Evolutionary conservation across 163 green algal genomes (phyloP).

Genomic region (Scenedesmus sp.): DNA sequence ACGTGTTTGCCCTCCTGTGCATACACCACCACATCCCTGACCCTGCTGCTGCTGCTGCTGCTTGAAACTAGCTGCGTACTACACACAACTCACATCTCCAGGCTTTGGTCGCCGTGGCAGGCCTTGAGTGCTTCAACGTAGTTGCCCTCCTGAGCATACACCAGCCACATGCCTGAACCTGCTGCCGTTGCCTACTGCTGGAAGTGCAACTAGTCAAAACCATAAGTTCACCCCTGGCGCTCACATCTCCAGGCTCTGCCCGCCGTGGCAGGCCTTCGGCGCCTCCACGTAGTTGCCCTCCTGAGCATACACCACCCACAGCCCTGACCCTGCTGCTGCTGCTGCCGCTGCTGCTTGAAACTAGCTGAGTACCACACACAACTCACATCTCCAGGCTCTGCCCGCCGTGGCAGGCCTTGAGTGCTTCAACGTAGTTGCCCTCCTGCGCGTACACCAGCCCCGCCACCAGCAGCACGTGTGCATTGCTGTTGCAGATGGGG

Average conservation of each 20-base stretch:
- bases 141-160: constrained; percentile 66
- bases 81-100: constrained; percentile 86
- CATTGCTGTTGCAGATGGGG: constrained; percentile 78
- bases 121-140: constrained; percentile 61
- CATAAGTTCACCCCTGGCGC: too few species aligned
- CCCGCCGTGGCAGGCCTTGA: constrained; percentile 86
- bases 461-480: constrained; percentile 87
- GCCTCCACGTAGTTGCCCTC: background rate
- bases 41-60: background rate
- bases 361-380: background rate
- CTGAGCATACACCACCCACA: background rate
- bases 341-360: background rate
- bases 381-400: constrained; percentile 89
- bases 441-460: constrained; percentile 86
- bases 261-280: too few species aligned
- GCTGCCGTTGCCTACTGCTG: too few species aligned
- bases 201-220: too few species aligned
- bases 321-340: background rate
- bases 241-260: too few species aligned
- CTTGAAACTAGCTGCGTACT: background rate
- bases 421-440: constrained; percentile 91
- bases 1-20: too few species aligned
- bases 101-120: constrained; percentile 75
- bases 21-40: too few species aligned
- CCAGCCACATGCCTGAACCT: too few species aligned